Conservation (phyloP, 352 stramenopile species). For the Phytophthora multivora region DNA sequence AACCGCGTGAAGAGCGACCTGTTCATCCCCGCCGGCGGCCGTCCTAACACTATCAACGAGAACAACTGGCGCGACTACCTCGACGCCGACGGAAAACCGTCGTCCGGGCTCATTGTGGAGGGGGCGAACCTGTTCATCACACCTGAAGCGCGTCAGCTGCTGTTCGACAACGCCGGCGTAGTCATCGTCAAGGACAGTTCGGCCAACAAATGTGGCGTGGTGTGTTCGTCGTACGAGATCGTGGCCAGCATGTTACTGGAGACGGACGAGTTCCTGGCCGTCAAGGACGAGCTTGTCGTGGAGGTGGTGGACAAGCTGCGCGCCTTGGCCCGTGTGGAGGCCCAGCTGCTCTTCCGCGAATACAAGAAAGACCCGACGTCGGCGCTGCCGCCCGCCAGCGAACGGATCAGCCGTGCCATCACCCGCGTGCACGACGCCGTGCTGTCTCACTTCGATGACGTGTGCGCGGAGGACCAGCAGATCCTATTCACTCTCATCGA, state of each 20-base stretch:
- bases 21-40: slow-evolving; percentile 83
- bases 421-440: slow-evolving; percentile 96
- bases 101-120: slow-evolving; percentile 82
- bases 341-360: slow-evolving; percentile 98
- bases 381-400: slow-evolving; percentile 91
- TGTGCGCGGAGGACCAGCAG: slow-evolving; percentile 83
- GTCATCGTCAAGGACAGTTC: slow-evolving; percentile 98
- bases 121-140: slow-evolving; percentile 90
- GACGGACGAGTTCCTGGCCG: slow-evolving; percentile 96
- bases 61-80: slow-evolving; percentile 86
- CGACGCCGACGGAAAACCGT: slow-evolving; percentile 71
- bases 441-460: slow-evolving; percentile 90
- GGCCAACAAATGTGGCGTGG: slow-evolving; percentile 88
- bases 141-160: slow-evolving; percentile 80
- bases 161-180: slow-evolving; percentile 96
- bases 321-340: slow-evolving; percentile 92
- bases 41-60: slow-evolving; percentile 87
- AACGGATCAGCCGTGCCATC: slow-evolving; percentile 96
- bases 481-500: slow-evolving; percentile 87
- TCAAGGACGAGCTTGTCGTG: slow-evolving; percentile 94
- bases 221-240: slow-evolving; percentile 88
- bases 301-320: slow-evolving; percentile 96
- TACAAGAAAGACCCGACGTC: slow-evolving; percentile 90
- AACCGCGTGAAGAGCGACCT: slow-evolving; percentile 92
- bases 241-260: slow-evolving; percentile 95